Evolutionary conservation across 345 rosid genomes (phyloP).

Genomic region (Hypericum perforatum): DNA sequence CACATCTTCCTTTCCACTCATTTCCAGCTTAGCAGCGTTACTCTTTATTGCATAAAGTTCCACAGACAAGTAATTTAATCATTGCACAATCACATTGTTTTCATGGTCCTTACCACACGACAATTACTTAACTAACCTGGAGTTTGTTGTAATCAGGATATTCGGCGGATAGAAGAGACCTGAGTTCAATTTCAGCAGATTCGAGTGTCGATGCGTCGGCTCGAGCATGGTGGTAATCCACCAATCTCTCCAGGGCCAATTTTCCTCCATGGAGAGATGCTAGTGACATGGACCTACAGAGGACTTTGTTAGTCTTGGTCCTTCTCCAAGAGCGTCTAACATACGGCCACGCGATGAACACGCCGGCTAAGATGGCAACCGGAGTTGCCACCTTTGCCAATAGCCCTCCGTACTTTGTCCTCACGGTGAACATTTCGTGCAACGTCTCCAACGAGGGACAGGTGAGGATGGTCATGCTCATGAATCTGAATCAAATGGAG

Average conservation of each 20-base stretch:
- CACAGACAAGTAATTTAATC: no score
- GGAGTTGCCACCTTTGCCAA: slow-evolving; percentile 27
- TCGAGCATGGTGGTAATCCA: slow-evolving; percentile 35
- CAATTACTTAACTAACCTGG: slow-evolving; percentile 28
- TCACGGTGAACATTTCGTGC: slow-evolving; percentile 15
- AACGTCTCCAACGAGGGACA: slow-evolving; percentile 17
- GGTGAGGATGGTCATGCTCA: neutral
- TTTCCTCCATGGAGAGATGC: slow-evolving; percentile 49
- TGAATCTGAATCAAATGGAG: neutral
- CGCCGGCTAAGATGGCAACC: slow-evolving; percentile 27
- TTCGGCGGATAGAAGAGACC: slow-evolving; percentile 19
- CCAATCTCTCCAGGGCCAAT: slow-evolving; percentile 39
- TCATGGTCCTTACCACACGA: neutral
- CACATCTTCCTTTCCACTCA: slow-evolving; percentile 46
- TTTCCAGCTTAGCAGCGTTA: slow-evolving; percentile 36
- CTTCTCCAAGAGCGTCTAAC: slow-evolving; percentile 19
- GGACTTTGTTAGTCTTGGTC: slow-evolving; percentile 6
- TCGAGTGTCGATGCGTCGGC: slow-evolving; percentile 18
- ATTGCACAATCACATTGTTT: neutral
- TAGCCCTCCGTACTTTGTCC: slow-evolving; percentile 33
- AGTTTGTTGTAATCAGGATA: slow-evolving; percentile 31
- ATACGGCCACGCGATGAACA: slow-evolving; percentile 36
- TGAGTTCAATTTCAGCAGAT: slow-evolving; percentile 21
- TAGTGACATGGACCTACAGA: slow-evolving; percentile 35
- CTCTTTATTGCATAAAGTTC: no score